A percentile compares a stretch with the other conserved stretches of the same genome.
Conservation (phyloP, 306 rosid species). For the Cercis canadensis region DNA sequence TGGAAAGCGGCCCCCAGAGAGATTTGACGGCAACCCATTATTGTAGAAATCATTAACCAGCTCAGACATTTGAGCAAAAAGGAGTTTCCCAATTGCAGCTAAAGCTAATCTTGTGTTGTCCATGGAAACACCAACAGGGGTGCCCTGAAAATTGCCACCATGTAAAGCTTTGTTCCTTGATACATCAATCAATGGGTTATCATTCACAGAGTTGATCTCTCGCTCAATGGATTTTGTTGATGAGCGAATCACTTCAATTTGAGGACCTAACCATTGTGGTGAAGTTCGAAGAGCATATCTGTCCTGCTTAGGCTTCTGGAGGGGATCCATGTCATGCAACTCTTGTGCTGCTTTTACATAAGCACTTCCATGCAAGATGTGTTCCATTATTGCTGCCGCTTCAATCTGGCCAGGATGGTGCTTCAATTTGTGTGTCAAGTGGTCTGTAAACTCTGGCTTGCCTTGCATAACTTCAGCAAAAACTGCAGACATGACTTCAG, state of each 20-base stretch:
- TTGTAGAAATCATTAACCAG: constrained; percentile 52
- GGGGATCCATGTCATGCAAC: constrained; percentile 34
- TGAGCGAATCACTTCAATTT: constrained; percentile 47
- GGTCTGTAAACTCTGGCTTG: constrained; percentile 45
- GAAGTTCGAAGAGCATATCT: constrained; percentile 61
- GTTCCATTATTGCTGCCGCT: constrained; percentile 55
- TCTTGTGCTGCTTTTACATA: constrained; percentile 44
- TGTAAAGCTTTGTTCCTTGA: constrained; percentile 52
- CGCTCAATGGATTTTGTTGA: constrained; percentile 52
- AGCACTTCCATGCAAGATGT: constrained; percentile 51
- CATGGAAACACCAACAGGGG: constrained; percentile 54
- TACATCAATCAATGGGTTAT: constrained; percentile 52
- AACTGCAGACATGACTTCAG: constrained; percentile 45
- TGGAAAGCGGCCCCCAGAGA: constrained; percentile 41
- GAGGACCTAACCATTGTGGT: constrained; percentile 63
- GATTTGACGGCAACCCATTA: constrained; percentile 51
- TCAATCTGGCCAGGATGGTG: constrained; percentile 59
- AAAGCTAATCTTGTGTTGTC: constrained; percentile 55
- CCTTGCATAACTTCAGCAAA: constrained; percentile 57
- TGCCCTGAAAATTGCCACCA: constrained; percentile 52
- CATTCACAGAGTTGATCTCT: constrained; percentile 56
- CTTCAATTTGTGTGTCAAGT: constrained; percentile 50
- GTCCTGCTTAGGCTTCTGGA: constrained; percentile 51
- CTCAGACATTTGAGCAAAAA: constrained; percentile 49
- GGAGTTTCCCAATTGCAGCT: constrained; percentile 51